Percentiles rank a stretch among this genome's conserved stretches.
These are phyloP conservation scores for Backusella macrospora DNA, from an alignment of 192 early-diverging fungal genomes.

Conservation along the genomic window DNA sequence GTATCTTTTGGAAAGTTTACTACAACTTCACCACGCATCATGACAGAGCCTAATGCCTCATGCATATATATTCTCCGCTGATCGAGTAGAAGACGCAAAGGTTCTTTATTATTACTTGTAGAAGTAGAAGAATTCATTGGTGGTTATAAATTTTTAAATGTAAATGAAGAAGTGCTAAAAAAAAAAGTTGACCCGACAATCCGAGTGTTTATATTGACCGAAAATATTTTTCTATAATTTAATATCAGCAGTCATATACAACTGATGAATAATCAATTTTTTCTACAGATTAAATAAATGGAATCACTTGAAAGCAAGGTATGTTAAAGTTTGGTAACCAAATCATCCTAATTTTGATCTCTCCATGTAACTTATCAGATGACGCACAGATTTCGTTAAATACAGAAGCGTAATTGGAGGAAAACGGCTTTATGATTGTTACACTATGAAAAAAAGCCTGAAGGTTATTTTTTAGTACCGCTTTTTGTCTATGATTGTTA, in stretches of 20 bases:
- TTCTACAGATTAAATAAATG: not conserved
- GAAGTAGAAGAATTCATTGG: not conserved
- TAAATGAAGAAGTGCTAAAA: not conserved
- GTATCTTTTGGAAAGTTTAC: constrained; percentile 24
- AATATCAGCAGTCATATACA: not conserved
- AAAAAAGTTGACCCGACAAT: not conserved
- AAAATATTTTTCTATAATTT: not conserved
- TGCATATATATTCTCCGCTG: constrained; percentile 28
- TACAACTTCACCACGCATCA: constrained; percentile 37
- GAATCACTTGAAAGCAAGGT: not conserved
- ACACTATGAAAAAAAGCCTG: not conserved
- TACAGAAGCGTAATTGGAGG: not conserved
- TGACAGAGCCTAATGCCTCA: constrained; percentile 24
- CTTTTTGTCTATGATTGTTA: not conserved
- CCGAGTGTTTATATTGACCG: not conserved
- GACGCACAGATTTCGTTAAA: not conserved
- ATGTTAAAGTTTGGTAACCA: not conserved
- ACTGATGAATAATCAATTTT: not conserved
- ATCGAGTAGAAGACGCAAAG: constrained; percentile 21
- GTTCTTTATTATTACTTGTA: constrained; percentile 15
- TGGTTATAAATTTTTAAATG: not conserved
- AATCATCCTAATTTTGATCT: not conserved
- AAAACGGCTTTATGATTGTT: not conserved
- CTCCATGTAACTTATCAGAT: not conserved
- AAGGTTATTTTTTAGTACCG: not conserved